phyloP scores from a whole-genome alignment of 371 early-diverging fungal genomes.

The Haplosporangium sp. region DNA sequence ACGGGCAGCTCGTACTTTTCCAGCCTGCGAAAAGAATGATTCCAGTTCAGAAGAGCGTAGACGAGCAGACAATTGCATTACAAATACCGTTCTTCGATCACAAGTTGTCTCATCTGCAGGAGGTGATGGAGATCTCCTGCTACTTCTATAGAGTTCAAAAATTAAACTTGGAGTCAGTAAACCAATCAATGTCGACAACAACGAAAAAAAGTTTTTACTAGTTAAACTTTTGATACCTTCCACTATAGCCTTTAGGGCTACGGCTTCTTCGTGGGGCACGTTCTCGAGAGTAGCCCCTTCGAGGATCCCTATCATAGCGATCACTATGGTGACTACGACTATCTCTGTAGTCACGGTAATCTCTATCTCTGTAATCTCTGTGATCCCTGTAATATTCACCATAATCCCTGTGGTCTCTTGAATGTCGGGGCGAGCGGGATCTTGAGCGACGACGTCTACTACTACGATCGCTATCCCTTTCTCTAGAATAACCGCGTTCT shows the following conservation, averaged over 20 bases:
- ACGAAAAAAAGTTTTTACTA: background rate
- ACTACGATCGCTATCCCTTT: slow-evolving; percentile 22
- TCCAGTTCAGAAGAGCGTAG: slow-evolving; percentile 83
- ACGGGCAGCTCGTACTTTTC: slow-evolving; percentile 88
- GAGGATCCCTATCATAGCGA: slow-evolving; percentile 36
- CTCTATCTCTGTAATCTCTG: slow-evolving; percentile 53
- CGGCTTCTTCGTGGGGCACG: slow-evolving; percentile 33
- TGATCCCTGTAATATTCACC: slow-evolving; percentile 59
- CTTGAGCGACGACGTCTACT: slow-evolving; percentile 55
- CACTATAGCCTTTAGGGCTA: slow-evolving; percentile 52
- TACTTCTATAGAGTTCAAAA: background rate
- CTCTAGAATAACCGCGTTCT: slow-evolving; percentile 41
- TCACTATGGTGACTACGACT: slow-evolving; percentile 34
- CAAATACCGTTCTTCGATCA: slow-evolving; percentile 94
- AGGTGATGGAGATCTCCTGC: slow-evolving; percentile 75
- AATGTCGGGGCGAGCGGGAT: slow-evolving; percentile 63
- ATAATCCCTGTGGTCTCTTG: slow-evolving; percentile 60
- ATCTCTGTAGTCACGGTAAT: slow-evolving; percentile 56
- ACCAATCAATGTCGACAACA: background rate
- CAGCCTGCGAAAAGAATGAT: slow-evolving; percentile 90
- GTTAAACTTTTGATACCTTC: slow-evolving; percentile 48
- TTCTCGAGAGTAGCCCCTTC: slow-evolving; percentile 49
- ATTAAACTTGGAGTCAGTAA: background rate
- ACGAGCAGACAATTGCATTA: slow-evolving; percentile 91
- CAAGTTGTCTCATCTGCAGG: slow-evolving; percentile 80